Evolutionary conservation across 1,284 basidiomycete species (phyloP), one percentile per base, ranked within the genome.

Genomic region (Boletus mariae): DNA sequence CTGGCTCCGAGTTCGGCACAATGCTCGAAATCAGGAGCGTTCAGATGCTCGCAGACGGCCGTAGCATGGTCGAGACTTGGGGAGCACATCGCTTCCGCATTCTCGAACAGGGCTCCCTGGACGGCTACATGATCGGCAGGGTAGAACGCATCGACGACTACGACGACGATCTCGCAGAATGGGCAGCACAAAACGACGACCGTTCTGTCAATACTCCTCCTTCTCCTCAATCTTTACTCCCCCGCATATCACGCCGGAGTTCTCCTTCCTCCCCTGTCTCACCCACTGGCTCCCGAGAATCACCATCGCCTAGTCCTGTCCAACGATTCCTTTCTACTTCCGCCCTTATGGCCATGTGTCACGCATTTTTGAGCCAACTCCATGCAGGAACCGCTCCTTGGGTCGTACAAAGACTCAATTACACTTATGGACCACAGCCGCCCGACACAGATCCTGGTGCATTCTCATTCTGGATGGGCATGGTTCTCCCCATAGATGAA

Each of bases 401-500:
- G 90, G 84, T 97, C 35, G 82, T 92, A 4, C 91, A 94, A 64
- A 83, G 92, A 44, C 78, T 97, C 46, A 85, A 90, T 66, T 82
- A 80, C 60, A 83, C 84, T 0, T 88, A 86, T 62, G 90, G 90
- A 5, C 75, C 79, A 2, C 86, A 89, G 77, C 89, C 85, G 1
- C 80, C 84, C 69, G 84, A 71, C 57, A 76, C 63, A 8, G 83
- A 90, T 66, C 79, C 85, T 0, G 78, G 78, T 38, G 75, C 80
- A 41, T 94, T 96, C 67, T 83, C 84, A 35, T 97, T 90, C 70
- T 98, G 92, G 90, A 92, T 97, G 75, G 92, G 91, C 1, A 77
- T 87, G 66, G 83, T 96, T 20, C 84, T 98, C 57, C 95, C 94
- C n/a, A 94, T 98, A 63, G 92, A 96, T 67, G 93, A 97, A 61